Evolutionary conservation across 1,284 basidiomycete genomes (phyloP), one percentile per base, ranked within the genome.

Genomic region (Peniophora sp.): DNA sequence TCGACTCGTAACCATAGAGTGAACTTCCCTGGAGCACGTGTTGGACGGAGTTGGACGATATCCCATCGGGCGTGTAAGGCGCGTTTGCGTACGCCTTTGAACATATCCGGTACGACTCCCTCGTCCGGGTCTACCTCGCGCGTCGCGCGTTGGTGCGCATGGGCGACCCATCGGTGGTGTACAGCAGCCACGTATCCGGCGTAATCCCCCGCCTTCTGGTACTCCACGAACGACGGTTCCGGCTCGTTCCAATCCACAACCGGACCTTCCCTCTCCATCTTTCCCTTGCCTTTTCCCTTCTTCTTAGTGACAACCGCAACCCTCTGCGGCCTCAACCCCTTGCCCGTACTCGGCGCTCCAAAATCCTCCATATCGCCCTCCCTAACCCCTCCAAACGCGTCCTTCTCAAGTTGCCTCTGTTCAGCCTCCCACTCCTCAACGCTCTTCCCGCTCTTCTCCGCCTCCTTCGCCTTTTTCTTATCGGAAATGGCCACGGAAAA

Each of bases 1-100:
- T 94, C 89, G 45, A 94, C 81, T 0, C 84, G 86, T 3, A 98
- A 74, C 97, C 96, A 99, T 47, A 99, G 69, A 14, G 82, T 81
- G 67, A 88, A 98, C 44, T 93, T 87, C 25, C 97, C 96, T 1
- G 88, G 80, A 23, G 80, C 81, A 49, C 77, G 77, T 48, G 83
- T 89, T 0, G 83, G 78, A 19, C 90, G 84, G 55, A 99, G 85
- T 61, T 98, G 96, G 1, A 99, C 74, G 48, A 99, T 75, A 59
- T 99, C 96, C 96, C 97, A 98, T 45, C 85, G 80, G 20, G 84
- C 54, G 12, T 32, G 27, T 24, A 47, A 76, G 25, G 79, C 81
- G 6, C 81, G 75, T 57, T 87, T 81, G 52, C 80, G 80, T 23
- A 80, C 77, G 32, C 85, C 79, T 47, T 80, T 81, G 68, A 99